These are phyloP conservation scores for Cerioporus squamosus DNA, from an alignment of 1,284 basidiomycete genomes.

Conservation along the genomic window DNA sequence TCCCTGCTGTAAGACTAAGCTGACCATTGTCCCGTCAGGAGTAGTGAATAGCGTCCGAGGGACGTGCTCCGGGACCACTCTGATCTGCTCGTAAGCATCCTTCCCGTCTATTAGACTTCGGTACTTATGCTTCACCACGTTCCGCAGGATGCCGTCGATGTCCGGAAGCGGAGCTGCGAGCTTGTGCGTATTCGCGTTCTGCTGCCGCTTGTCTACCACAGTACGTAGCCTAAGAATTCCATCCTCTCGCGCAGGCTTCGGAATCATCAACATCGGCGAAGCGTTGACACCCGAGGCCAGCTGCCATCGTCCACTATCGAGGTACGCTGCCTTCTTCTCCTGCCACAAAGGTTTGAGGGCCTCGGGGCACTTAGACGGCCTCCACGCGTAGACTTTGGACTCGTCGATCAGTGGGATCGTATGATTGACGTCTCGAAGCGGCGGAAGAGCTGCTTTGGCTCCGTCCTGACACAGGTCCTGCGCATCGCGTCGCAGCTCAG, in stretches of 20 bases:
- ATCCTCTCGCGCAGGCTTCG: conserved; percentile 9
- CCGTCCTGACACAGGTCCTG: conserved; percentile 32
- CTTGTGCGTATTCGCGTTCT: conserved; percentile 40
- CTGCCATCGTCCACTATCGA: background rate
- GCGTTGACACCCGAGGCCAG: background rate
- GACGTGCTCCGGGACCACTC: conserved; percentile 15
- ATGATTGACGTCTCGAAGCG: conserved; percentile 42
- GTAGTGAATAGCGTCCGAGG: conserved; percentile 10
- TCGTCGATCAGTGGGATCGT: conserved; percentile 42
- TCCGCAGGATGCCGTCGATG: conserved; percentile 11
- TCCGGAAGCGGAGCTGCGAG: conserved; percentile 35
- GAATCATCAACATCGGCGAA: conserved; percentile 4
- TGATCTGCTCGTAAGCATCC: conserved; percentile 19
- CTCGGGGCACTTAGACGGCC: conserved; percentile 30
- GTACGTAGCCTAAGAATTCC: conserved; percentile 29
- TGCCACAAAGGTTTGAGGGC: background rate
- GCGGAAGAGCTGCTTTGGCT: conserved; percentile 33
- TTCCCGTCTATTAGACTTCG: conserved; percentile 5
- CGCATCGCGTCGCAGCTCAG: conserved; percentile 24
- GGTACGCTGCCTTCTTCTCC: background rate
- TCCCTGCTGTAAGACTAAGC: conserved; percentile 39
- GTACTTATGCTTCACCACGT: conserved; percentile 5
- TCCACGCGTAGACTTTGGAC: conserved; percentile 33
- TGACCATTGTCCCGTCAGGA: conserved; percentile 39
- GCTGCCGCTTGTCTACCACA: conserved; percentile 33